Percentiles rank a stretch among this genome's conserved stretches.
These are phyloP conservation scores for Pleomassaria siparia DNA, from an alignment of 2,329 filamentous ascomycete genomes.

Conservation along the genomic window DNA sequence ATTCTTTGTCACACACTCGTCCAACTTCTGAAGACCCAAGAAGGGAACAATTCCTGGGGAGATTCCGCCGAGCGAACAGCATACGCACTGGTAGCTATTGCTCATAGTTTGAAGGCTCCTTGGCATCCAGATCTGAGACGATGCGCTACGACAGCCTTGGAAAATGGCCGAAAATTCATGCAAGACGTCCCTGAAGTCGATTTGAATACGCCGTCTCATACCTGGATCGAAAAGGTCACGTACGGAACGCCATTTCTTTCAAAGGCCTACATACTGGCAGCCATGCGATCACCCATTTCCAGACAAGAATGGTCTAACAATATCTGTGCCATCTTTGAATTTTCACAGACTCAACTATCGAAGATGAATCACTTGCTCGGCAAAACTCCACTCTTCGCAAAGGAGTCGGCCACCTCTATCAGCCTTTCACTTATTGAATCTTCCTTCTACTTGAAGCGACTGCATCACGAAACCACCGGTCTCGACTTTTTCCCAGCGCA, in stretches of 20 bases:
- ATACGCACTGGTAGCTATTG: not conserved
- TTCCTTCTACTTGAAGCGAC: not conserved
- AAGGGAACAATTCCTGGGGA: not conserved
- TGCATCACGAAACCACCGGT: not conserved
- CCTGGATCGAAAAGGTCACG: conserved; percentile 28
- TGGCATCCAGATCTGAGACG: not conserved
- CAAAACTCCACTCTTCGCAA: not conserved
- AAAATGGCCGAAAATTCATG: not conserved
- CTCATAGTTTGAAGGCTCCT: not conserved
- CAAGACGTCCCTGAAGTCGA: not conserved
- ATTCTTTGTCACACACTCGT: too few relatives aligned
- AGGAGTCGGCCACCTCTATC: not conserved
- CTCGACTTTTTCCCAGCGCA: conserved; percentile 13
- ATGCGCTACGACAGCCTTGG: not conserved
- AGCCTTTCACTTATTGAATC: not conserved
- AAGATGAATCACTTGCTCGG: conserved; percentile 9
- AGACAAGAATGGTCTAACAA: not conserved
- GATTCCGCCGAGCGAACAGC: not conserved
- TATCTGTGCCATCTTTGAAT: not conserved
- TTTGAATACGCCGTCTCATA: not conserved
- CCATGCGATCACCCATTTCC: not conserved
- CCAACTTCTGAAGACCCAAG: not conserved
- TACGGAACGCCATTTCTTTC: conserved; percentile 10
- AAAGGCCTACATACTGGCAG: conserved; percentile 20
- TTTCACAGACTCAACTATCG: conserved; percentile 1